Evolutionary conservation across 257 asterid genomes (phyloP).

Genomic region (Gentiana macrophylla): DNA sequence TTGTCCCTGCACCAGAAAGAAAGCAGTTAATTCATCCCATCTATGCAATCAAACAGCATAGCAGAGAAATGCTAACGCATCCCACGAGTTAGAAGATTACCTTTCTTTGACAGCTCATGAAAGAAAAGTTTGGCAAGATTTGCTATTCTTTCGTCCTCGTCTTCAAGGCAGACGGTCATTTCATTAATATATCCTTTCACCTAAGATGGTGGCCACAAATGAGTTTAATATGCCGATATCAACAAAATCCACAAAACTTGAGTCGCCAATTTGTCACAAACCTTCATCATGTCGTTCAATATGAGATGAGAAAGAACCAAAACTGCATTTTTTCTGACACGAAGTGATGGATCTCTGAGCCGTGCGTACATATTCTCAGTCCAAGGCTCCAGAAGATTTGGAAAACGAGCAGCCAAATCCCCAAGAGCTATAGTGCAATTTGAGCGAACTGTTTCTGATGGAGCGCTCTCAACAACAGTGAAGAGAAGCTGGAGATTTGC

Average conservation of each 20-base stretch:
- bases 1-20: constrained; percentile 53
- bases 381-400: constrained; percentile 96
- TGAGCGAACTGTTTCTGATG: constrained; percentile 86
- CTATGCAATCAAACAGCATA: not conserved
- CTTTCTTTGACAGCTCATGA: constrained; percentile 90
- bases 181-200: constrained; percentile 93
- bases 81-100: constrained; percentile 19
- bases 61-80: not conserved
- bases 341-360: constrained; percentile 64
- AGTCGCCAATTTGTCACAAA: constrained; percentile 19
- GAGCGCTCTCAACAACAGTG: constrained; percentile 95
- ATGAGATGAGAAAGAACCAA: constrained; percentile 97
- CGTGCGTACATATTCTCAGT: constrained; percentile 96
- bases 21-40: constrained; percentile 5
- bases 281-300: constrained; percentile 99
- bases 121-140: constrained; percentile 83
- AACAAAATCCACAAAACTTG: constrained; percentile 7
- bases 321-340: constrained; percentile 86
- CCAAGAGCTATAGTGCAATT: constrained; percentile 97
- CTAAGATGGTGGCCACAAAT: constrained; percentile 25
- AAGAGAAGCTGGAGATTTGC: constrained; percentile 93
- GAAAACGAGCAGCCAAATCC: constrained; percentile 93
- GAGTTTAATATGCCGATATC: constrained; percentile 11
- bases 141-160: constrained; percentile 81
- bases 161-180: constrained; percentile 87